phyloP scores from a whole-genome alignment of 2,329 filamentous ascomycete genomes.

The Zymoseptoria pseudotritici region DNA sequence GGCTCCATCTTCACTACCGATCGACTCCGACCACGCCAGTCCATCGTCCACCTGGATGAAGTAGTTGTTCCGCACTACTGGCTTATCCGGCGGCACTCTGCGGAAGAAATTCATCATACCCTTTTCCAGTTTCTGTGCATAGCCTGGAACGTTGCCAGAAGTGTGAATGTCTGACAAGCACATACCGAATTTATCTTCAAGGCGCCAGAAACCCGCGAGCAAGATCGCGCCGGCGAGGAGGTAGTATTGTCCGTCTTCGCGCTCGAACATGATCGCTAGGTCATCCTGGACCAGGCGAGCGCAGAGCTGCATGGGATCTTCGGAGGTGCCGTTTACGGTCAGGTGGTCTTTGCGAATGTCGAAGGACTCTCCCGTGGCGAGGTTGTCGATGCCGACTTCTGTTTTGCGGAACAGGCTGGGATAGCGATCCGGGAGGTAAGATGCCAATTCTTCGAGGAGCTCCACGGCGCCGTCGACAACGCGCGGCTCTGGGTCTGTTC shows the following conservation, averaged over 20 bases:
- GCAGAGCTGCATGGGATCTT: conserved; percentile 72
- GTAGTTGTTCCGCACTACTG: conserved; percentile 69
- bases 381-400: conserved; percentile 59
- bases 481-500: conserved; percentile 54
- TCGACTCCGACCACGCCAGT: conserved; percentile 67
- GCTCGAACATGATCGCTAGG: conserved; percentile 75
- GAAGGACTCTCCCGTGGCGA: conserved; percentile 64
- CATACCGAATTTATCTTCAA: conserved; percentile 77
- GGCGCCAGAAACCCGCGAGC: conserved; percentile 74
- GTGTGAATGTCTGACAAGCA: conserved; percentile 71
- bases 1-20: conserved; percentile 60
- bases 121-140: conserved; percentile 61
- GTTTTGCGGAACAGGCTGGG: conserved; percentile 62
- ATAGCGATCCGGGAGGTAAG: conserved; percentile 68
- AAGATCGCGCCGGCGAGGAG: conserved; percentile 69
- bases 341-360: conserved; percentile 59
- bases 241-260: conserved; percentile 69
- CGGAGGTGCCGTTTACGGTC: conserved; percentile 33
- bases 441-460: conserved; percentile 62
- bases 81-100: conserved; percentile 59
- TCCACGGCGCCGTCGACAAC: conserved; percentile 63
- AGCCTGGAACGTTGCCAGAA: conserved; percentile 67
- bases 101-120: conserved; percentile 79
- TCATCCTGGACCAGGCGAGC: conserved; percentile 74
- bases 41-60: conserved; percentile 80